These are phyloP conservation scores for Cyamopsis tetragonoloba DNA, from an alignment of 306 rosid species.

Conservation along the genomic window DNA sequence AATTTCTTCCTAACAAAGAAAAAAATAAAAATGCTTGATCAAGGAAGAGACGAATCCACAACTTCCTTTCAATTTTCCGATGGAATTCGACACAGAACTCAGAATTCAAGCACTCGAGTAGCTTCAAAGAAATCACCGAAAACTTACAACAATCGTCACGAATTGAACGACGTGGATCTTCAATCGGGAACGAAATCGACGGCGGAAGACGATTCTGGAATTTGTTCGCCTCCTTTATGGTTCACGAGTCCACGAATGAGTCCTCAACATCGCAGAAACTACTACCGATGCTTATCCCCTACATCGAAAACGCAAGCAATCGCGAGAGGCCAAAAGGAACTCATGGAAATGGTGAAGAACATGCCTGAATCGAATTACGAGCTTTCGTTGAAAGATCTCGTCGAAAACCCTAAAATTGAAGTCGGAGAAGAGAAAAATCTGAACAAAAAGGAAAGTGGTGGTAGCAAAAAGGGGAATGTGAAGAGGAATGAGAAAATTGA, in stretches of 20 bases:
- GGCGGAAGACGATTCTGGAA: conserved; percentile 33
- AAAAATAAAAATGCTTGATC: conserved; percentile 32
- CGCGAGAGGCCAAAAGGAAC: conserved; percentile 77
- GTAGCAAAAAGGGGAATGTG: conserved; percentile 15
- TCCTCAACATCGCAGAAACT: conserved; percentile 23
- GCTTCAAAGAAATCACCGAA: conserved; percentile 24
- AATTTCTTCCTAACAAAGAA: neutral
- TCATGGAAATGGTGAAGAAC: conserved; percentile 84
- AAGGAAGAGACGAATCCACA: conserved; percentile 27
- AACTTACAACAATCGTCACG: neutral
- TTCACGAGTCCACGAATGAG: conserved; percentile 31
- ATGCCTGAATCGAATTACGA: conserved; percentile 87
- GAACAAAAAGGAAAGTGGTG: conserved; percentile 26
- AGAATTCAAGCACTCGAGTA: conserved; percentile 22
- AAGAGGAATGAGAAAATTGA: conserved; percentile 40
- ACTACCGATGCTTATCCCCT: conserved; percentile 57
- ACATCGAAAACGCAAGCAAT: conserved; percentile 60
- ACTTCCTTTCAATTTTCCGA: conserved; percentile 34
- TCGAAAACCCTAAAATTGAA: conserved; percentile 40
- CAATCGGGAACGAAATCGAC: neutral
- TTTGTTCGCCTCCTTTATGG: conserved; percentile 70
- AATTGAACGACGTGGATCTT: conserved; percentile 26
- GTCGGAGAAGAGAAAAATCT: neutral
- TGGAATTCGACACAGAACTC: neutral
- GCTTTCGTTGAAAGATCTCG: conserved; percentile 78